These are phyloP conservation scores for Dipteronia sinensis DNA, from an alignment of 345 rosid genomes.

Conservation along the genomic window DNA sequence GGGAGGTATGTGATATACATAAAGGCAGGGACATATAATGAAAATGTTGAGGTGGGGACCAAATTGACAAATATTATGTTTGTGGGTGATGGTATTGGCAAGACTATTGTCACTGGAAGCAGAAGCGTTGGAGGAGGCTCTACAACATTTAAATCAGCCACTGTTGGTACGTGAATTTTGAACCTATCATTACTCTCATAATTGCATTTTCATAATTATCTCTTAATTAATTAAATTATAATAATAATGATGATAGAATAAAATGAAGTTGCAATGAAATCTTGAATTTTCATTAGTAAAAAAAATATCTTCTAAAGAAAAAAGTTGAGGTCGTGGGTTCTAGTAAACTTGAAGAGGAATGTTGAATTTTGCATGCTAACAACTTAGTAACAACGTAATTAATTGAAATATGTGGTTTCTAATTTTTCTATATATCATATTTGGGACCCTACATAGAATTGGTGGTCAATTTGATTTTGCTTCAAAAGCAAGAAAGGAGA, in stretches of 20 bases:
- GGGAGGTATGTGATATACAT: constrained; percentile 71
- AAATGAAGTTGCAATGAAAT: too few species aligned
- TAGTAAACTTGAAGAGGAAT: background rate
- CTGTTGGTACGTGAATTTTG: constrained; percentile 62
- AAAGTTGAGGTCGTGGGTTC: too few species aligned
- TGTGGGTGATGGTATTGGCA: constrained; percentile 77
- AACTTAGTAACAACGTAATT: background rate
- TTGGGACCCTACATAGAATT: background rate
- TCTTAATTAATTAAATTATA: too few species aligned
- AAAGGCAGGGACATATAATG: constrained; percentile 75
- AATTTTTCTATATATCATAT: background rate
- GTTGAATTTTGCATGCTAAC: constrained; percentile 10
- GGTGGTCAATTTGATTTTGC: background rate
- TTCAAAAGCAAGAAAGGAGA: background rate
- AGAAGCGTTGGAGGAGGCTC: constrained; percentile 86
- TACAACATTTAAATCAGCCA: constrained; percentile 81
- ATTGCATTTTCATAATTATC: background rate
- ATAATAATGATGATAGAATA: too few species aligned
- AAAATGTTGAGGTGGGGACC: constrained; percentile 56
- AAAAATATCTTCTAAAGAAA: background rate
- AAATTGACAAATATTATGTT: constrained; percentile 66
- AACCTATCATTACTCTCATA: background rate
- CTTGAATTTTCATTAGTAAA: background rate
- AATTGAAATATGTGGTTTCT: background rate
- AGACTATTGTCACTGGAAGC: constrained; percentile 77